phyloP scores from a whole-genome alignment of 768 basidiomycete genomes.

The Neoboletus magnificus region DNA sequence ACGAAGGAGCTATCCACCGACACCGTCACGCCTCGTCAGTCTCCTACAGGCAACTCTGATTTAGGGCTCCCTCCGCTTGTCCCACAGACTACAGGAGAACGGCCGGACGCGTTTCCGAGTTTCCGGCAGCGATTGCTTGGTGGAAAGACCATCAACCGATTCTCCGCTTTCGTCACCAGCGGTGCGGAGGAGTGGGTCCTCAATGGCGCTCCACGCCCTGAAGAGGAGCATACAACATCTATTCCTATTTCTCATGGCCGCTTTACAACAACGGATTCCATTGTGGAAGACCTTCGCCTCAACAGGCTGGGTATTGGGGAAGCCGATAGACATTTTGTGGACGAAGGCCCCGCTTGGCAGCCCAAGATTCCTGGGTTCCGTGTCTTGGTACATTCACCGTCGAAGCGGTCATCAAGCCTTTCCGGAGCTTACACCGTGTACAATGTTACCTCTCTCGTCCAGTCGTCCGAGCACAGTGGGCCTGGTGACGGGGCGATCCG shows the following conservation, averaged over 20 bases:
- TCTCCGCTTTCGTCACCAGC: constrained; percentile 81
- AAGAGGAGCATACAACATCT: constrained; percentile 28
- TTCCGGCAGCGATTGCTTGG: constrained; percentile 70
- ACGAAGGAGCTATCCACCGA: constrained; percentile 38
- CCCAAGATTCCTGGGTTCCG: constrained; percentile 68
- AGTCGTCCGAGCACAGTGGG: constrained; percentile 15
- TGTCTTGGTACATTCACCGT: constrained; percentile 75
- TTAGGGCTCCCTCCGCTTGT: constrained; percentile 42
- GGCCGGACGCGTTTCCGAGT: constrained; percentile 55
- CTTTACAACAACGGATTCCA: constrained; percentile 31
- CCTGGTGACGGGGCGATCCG: constrained; percentile 18
- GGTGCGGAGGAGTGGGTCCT: constrained; percentile 83
- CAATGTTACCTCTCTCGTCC: constrained; percentile 56
- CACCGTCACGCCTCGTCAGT: constrained; percentile 50
- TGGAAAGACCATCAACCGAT: constrained; percentile 78
- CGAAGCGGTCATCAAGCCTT: constrained; percentile 64
- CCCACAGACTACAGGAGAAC: constrained; percentile 71
- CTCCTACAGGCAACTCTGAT: constrained; percentile 25
- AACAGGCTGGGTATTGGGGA: constrained; percentile 47
- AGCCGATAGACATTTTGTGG: constrained; percentile 68
- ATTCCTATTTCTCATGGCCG: constrained; percentile 25
- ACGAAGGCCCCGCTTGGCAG: constrained; percentile 70
- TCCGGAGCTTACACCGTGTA: constrained; percentile 76
- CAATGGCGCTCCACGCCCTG: constrained; percentile 46
- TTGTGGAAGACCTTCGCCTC: constrained; percentile 41